Base-by-base conservation (phyloP, 164 flowering plant genomes). In the Berberis thunbergii region DNA sequence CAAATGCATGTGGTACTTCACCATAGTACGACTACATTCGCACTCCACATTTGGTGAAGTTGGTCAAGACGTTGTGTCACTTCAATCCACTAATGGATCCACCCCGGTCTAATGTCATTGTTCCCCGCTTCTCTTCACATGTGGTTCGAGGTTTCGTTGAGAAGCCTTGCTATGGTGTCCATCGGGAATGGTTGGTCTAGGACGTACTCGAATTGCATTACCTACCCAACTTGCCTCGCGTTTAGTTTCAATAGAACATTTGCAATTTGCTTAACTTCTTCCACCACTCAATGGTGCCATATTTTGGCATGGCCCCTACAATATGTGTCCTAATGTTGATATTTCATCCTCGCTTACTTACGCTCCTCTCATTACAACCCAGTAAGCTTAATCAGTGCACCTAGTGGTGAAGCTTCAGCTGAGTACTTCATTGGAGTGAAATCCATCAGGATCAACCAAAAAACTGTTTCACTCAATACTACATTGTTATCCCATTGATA, bases 391-490 rank as follows among this genome's bases (percentile, higher is more conserved):
- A n/a, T n/a, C n/a, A n/a, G n/a, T n/a, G n/a, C n/a, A n/a, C n/a
- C n/a, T 8, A 7, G 43, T 46, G 60, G 44, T 2, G 60, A 57
- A 42, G 4, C 72, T 3, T 76, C 77, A 3, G 57, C 48, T 43
- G 80, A 79, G 55, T 79, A 79, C 69, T 76, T 74, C 71, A 72
- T 79, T 9, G 67, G 74, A 2, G 73, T 79, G 1, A 74, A 68
- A 42, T 62, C 74, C 2, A 79, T 79, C 40, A 67, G 62, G 41
- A 45, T 79, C 42, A 55, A 74, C 66, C 44, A 49, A 0, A 60
- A 63, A 6, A 41, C 59, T 0, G 49, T 78, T 3, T 2, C 58
- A 3, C 26, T 78, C 1, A 75, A 78, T 49, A 6, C 67, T 3
- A 41, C 68, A 1, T 60, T 78, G 49, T 62, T 78, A 4, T 40